These are phyloP conservation scores for Rheum nobile DNA, from an alignment of 148 eudicot genomes.

Conservation along the genomic window DNA sequence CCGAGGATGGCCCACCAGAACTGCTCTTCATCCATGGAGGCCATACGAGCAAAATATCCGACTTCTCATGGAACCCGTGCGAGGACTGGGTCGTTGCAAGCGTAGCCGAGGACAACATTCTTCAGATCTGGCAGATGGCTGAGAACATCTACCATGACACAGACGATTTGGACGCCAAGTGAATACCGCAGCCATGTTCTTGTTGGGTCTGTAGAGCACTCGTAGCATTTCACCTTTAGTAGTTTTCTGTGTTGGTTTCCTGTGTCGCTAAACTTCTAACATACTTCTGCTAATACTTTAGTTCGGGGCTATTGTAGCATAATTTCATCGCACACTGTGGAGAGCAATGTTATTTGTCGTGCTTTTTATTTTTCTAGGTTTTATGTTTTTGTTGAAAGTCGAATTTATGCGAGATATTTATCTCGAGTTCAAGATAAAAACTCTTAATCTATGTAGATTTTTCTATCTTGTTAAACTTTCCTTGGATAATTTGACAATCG, in stretches of 20 bases:
- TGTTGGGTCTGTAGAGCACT: neutral
- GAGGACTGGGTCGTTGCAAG: constrained; percentile 92
- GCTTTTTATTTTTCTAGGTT: neutral
- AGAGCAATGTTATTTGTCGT: neutral
- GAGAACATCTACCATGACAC: constrained; percentile 80
- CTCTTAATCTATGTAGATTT: too few species aligned
- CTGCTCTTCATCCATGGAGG: constrained; percentile 87
- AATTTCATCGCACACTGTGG: neutral
- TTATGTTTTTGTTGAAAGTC: neutral
- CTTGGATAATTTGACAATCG: too few species aligned
- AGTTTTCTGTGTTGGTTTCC: neutral
- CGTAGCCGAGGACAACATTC: constrained; percentile 79
- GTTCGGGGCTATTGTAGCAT: neutral
- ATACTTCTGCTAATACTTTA: neutral
- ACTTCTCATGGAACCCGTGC: constrained; percentile 89
- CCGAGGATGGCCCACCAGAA: constrained; percentile 90
- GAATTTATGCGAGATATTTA: too few species aligned
- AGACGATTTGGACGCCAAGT: constrained; percentile 49
- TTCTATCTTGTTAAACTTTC: too few species aligned
- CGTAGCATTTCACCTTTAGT: neutral
- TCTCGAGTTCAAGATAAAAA: too few species aligned
- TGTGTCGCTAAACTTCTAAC: neutral
- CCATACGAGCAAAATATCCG: constrained; percentile 82
- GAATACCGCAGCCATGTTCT: neutral
- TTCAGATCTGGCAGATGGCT: constrained; percentile 96